phyloP scores from a whole-genome alignment of 2,329 filamentous ascomycete species.

The Colletotrichum sp. region DNA sequence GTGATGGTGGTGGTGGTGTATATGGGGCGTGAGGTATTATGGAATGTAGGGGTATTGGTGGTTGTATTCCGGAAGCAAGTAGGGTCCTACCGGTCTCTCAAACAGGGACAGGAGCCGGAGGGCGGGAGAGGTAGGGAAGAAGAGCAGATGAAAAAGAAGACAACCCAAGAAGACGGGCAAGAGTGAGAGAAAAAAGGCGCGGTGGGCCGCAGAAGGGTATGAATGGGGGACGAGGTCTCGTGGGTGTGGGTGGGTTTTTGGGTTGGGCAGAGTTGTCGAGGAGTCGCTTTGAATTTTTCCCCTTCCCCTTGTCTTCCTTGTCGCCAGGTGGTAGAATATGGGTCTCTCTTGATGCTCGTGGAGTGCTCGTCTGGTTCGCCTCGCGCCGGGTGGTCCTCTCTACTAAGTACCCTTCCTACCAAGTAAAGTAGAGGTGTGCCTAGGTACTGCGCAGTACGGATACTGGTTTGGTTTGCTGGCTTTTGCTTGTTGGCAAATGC shows the following conservation, averaged over 20 bases:
- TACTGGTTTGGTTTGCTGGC: not conserved
- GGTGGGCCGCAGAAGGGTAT: slow-evolving; percentile 13
- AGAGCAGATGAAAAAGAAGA: slow-evolving; percentile 11
- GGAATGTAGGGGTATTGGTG: slow-evolving; percentile 19
- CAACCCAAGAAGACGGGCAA: slow-evolving; percentile 12
- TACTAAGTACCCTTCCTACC: not conserved
- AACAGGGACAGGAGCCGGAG: slow-evolving; percentile 23
- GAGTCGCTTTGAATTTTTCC: not conserved
- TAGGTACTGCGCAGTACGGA: not conserved
- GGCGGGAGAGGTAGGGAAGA: slow-evolving; percentile 17
- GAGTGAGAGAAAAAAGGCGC: not conserved
- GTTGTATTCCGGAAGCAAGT: slow-evolving; percentile 22
- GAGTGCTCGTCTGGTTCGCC: not conserved
- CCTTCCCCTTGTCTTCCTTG: not conserved
- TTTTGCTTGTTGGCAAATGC: not conserved
- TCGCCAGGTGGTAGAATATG: not conserved
- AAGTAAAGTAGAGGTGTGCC: not conserved
- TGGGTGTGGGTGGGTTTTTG: slow-evolving; percentile 21
- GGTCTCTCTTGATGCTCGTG: not conserved
- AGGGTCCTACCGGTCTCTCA: slow-evolving; percentile 20
- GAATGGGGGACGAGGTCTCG: slow-evolving; percentile 2
- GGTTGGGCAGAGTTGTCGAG: slow-evolving; percentile 24
- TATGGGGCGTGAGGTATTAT: slow-evolving; percentile 12
- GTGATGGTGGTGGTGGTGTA: slow-evolving; percentile 10
- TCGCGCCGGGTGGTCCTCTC: not conserved